A percentile compares a stretch with the other conserved stretches of the same genome.
These are phyloP conservation scores for Drechmeria coniospora DNA, from an alignment of 2,329 filamentous ascomycete genomes.

Conservation along the genomic window DNA sequence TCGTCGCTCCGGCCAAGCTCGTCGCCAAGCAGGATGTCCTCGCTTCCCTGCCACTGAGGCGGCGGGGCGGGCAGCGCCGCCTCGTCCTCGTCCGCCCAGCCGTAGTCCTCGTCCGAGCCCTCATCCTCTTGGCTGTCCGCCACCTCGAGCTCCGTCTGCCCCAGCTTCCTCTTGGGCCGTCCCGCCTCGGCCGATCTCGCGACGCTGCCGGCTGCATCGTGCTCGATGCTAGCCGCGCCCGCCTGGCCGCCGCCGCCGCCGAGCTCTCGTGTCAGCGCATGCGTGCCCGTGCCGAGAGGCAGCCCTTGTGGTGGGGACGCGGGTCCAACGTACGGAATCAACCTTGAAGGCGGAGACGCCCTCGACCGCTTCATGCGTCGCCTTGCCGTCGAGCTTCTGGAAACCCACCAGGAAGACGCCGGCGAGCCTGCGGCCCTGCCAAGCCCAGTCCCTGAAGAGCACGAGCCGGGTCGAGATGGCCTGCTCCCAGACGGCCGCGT, in stretches of 20 bases:
- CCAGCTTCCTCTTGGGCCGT: constrained; percentile 47
- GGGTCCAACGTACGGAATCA: constrained; percentile 21
- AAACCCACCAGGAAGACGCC: constrained; percentile 45
- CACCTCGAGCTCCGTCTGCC: constrained; percentile 42
- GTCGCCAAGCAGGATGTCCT: constrained; percentile 42
- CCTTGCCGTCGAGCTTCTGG: constrained; percentile 46
- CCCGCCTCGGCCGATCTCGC: constrained; percentile 19
- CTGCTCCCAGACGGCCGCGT: constrained; percentile 65
- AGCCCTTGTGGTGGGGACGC: too few species aligned
- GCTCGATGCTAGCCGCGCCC: constrained; percentile 26
- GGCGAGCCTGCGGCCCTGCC: constrained; percentile 27
- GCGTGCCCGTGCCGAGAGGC: too few species aligned
- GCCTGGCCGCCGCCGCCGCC: too few species aligned
- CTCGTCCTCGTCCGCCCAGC: constrained; percentile 54
- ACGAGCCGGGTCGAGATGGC: constrained; percentile 59
- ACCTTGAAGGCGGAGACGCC: constrained; percentile 34
- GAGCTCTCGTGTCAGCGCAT: constrained; percentile 10
- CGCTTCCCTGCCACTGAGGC: constrained; percentile 54
- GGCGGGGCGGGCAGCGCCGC: constrained; percentile 42
- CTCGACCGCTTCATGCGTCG: constrained; percentile 22
- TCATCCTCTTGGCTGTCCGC: constrained; percentile 51
- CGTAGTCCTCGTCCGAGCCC: constrained; percentile 59
- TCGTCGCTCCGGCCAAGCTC: constrained; percentile 25
- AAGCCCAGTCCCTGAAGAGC: constrained; percentile 64
- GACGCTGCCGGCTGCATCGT: constrained; percentile 19